Evolutionary conservation across 2,329 filamentous ascomycete species (phyloP), one percentile per base, ranked within the genome.

Genomic region (Talaromyces sp.): DNA sequence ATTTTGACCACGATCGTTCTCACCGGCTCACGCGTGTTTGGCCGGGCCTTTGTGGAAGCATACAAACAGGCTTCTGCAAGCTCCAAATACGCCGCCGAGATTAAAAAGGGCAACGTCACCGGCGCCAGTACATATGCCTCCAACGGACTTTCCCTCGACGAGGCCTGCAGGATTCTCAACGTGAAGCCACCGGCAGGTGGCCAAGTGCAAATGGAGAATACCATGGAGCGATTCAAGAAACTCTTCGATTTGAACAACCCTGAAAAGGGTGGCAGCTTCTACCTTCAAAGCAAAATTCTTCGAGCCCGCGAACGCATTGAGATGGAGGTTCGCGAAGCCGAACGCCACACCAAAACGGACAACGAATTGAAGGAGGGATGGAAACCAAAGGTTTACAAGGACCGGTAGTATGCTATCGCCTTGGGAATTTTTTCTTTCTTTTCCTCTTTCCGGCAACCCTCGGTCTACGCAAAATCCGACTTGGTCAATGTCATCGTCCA

Each of bases 151-250:
- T 95, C 92, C 8, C 87, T 99, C 71, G 92, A 96, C 68, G 95
- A 99, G 82, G 95, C 95, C 59, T 98, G 92, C 85, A 91, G 92
- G 79, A 97, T 99, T 73, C 85, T 99, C 65, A 96, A 99, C 76
- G 92, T 99, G 68, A 91, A 94, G 76, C 91, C 93, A 42, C 93
- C 94, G 1, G 85, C 89, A 75, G 85, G 83, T 64, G 92, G 91
- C 53, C 84, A 92, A 73, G 84, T 89, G 63, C 90, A 93, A 73
- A 81, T 93, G 74, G 90, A 93, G 69, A 84, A 89, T 67, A 87
- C 96, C 60, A 88, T 90, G 78, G 87, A 89, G 68, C 85, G 92
- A 59, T 99, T 98, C 83, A 98, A 98, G 85, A 87, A 89, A 66
- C 81, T 99, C 55, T 99, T 97, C 75, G 95, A 99, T 77, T 81